phyloP scores from a whole-genome alignment of 164 flowering plant genomes.

The Stephania yunnanensis region DNA sequence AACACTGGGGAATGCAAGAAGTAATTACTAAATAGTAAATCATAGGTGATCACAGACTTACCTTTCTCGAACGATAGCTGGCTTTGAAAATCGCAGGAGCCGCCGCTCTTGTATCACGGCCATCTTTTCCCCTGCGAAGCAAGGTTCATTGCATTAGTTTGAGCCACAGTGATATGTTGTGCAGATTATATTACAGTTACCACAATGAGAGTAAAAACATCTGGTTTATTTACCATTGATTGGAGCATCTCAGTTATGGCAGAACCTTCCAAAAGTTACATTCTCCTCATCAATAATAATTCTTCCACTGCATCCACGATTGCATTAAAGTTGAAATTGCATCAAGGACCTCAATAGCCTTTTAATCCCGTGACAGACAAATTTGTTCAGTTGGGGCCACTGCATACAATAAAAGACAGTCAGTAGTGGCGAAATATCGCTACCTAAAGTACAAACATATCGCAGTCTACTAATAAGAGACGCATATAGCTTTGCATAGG shows the following conservation, averaged over 20 bases:
- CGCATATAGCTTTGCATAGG: neutral
- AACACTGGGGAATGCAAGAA: too few species aligned
- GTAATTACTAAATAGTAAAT: too few species aligned
- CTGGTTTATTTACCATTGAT: neutral
- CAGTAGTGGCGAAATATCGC: neutral
- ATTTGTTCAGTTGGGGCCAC: neutral
- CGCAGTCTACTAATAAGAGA: neutral
- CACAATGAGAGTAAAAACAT: neutral
- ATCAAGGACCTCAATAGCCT: neutral
- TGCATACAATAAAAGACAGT: neutral
- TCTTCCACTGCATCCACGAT: neutral
- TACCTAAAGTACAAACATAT: neutral
- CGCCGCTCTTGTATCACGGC: too few species aligned
- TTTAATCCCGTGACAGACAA: neutral
- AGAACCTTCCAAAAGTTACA: neutral
- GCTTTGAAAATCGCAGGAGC: too few species aligned
- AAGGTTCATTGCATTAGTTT: too few species aligned
- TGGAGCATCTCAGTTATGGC: neutral
- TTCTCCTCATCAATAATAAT: neutral
- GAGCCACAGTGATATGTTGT: too few species aligned
- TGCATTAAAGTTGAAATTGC: neutral
- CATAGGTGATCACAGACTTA: too few species aligned
- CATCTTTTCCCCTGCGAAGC: too few species aligned
- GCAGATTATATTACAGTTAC: neutral
- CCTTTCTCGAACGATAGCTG: too few species aligned